Evolutionary conservation across 805 yeast genomes (phyloP), one percentile per base, ranked within the genome.

Genomic region (Zygotorulaspora danielsina): DNA sequence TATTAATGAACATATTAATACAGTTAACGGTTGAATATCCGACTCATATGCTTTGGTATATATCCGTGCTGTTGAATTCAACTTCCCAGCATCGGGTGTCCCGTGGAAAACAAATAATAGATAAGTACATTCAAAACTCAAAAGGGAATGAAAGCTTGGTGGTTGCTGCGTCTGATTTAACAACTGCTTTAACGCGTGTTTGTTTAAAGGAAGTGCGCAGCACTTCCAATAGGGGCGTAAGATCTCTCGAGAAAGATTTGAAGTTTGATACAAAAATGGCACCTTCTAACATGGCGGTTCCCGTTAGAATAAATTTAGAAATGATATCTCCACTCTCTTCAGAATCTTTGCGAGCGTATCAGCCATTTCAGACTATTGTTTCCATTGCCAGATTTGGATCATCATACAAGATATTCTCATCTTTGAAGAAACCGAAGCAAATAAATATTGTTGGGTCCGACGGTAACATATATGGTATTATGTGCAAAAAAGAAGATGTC

Each of bases 401-500:
- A 27, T 66, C 68, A 7, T 95, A 85, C 7, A 75, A 72, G 34
- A 74, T 93, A 7, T 76, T 88, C 63, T 67, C 78, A 17, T 90
- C 97, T 0, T 70, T 93, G 64, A 97, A 89, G 60, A 79, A 76
- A 64, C 99, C 98, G 0, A 76, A 86, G 50, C 80, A 84, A 48
- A 66, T 93, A 6, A 76, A 76, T 10, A 66, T 90, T 2, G 61
- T 76, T 27, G 98, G 97, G 0, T 77, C 85, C 2, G 85, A 90
- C 62, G 89, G 90, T 6, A 63, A 65, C n/a, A 60, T 67, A 1
- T 89, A 89, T 57, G 74, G 81, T 13, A 71, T 93, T 11, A 71
- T 93, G 65, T 81, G 95, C 51, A 93, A 93, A 56, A 75, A 79
- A 46, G 99, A 93, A 62, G 98, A 93, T 65, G 80, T 94, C 13